Evolutionary conservation across 768 basidiomycete species (phyloP), one percentile per base, ranked within the genome.

Genomic region (Baorangia bicolor): DNA sequence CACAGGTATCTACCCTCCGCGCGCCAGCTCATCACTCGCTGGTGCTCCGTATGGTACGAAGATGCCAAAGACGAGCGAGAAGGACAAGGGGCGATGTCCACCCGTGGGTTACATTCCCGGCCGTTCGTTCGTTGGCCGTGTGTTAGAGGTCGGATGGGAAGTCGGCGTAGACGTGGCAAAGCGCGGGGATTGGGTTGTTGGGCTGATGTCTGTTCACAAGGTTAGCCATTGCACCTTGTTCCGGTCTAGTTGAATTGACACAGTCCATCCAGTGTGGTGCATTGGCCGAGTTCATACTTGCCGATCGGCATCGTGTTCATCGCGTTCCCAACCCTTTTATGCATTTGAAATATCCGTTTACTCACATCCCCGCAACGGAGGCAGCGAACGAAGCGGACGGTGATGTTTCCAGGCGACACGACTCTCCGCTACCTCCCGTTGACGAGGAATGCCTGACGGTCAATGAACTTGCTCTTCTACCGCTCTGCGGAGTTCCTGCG

Each of bases 161-260:
- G 82, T 85, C 18, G 65, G 69, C 10, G 49, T 60, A 21, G 78
- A 75, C n/a, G 74, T 79, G 21, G 74, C 84, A 25, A 80, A 79
- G 66, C 84, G 84, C 62, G 91, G 92, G 5, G 94, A 97, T 63
- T 92, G 94, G 87, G 89, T 95, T 6, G 75, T 91, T 55, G 94
- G 93, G 12, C 63, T 94, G 58, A 68, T 89, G 67, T 89, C 94
- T 64, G 77, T 89, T 12, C 78, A 80, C 59, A 94, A 92, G 86
- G 94, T 93, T 59, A 61, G 82, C 65, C 37, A 50, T 59, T 50
- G 38, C 56, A 27, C 18, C 40, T 46, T 48, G 43, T 50, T 50
- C 45, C 49, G 8, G 5, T 55, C 53, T 38, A 18, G 14, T 47
- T 21, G 21, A 60, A 23, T 53, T 64, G 44, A 57, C 62, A 23